phyloP scores from a whole-genome alignment of 805 yeast species.

The Wickerhamomyces rabaulensis region DNA sequence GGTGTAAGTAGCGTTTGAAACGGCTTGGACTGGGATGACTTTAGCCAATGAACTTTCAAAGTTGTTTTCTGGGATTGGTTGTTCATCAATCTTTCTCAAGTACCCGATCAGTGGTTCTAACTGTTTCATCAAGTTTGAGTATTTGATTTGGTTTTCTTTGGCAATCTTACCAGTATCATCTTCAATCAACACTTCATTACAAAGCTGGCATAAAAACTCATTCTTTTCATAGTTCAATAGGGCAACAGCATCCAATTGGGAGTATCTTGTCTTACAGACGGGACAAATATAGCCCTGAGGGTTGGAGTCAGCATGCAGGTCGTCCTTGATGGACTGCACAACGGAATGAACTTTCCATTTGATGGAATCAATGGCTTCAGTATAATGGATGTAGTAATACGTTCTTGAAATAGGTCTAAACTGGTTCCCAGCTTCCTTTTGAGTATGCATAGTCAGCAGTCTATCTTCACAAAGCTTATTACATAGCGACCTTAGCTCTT shows the following conservation, averaged over 20 bases:
- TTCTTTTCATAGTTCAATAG: slow-evolving; percentile 73
- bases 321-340: slow-evolving; percentile 73
- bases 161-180: slow-evolving; percentile 87
- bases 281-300: slow-evolving; percentile 95
- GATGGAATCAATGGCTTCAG: slow-evolving; percentile 92
- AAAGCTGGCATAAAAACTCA: slow-evolving; percentile 78
- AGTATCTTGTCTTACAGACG: slow-evolving; percentile 71
- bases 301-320: slow-evolving; percentile 76
- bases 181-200: slow-evolving; percentile 73
- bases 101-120: slow-evolving; percentile 82
- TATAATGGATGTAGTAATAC: slow-evolving; percentile 80
- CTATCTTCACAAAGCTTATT: slow-evolving; percentile 82
- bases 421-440: slow-evolving; percentile 63
- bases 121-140: slow-evolving; percentile 83
- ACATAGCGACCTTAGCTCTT: slow-evolving; percentile 79
- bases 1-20: slow-evolving; percentile 64
- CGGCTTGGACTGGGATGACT: slow-evolving; percentile 79
- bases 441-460: slow-evolving; percentile 62
- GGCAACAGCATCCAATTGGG: slow-evolving; percentile 85
- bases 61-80: slow-evolving; percentile 78
- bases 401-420: slow-evolving; percentile 67
- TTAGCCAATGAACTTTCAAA: slow-evolving; percentile 79
- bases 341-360: slow-evolving; percentile 94
- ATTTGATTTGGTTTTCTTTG: slow-evolving; percentile 69
- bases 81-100: slow-evolving; percentile 77